These are phyloP conservation scores for Hermanozyma aechmeae DNA, from an alignment of 805 yeast genomes.

Conservation along the genomic window DNA sequence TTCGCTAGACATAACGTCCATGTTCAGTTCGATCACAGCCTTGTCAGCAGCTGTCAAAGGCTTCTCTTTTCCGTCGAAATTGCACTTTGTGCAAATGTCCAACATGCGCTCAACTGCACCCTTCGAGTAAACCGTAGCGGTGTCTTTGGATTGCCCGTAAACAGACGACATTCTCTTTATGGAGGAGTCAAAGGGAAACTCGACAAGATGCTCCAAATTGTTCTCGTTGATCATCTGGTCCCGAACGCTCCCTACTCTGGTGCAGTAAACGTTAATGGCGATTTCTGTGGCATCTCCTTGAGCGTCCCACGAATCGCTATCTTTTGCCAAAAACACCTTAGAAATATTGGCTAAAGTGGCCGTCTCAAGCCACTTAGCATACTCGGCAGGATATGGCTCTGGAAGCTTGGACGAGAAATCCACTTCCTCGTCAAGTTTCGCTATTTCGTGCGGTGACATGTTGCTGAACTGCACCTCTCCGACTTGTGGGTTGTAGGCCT, in stretches of 20 bases:
- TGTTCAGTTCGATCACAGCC: slow-evolving; percentile 39
- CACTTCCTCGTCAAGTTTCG: slow-evolving; percentile 24
- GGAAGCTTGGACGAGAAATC: slow-evolving; percentile 25
- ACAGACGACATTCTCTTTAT: slow-evolving; percentile 66
- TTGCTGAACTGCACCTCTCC: slow-evolving; percentile 28
- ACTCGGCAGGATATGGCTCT: slow-evolving; percentile 12
- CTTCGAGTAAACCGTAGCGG: slow-evolving; percentile 40
- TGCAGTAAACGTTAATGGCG: slow-evolving; percentile 72
- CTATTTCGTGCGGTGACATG: slow-evolving; percentile 19
- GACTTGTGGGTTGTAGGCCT: slow-evolving; percentile 28
- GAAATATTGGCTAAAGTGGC: slow-evolving; percentile 35
- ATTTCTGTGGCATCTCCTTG: slow-evolving; percentile 84
- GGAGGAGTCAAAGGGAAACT: slow-evolving; percentile 69
- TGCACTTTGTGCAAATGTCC: slow-evolving; percentile 41
- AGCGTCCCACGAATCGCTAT: slow-evolving; percentile 20
- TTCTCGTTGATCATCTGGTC: slow-evolving; percentile 6
- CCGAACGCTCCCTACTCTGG: slow-evolving; percentile 47
- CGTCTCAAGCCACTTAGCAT: slow-evolving; percentile 17
- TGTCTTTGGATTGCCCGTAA: slow-evolving; percentile 19
- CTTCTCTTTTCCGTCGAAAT: slow-evolving; percentile 17
- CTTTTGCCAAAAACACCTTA: slow-evolving; percentile 5
- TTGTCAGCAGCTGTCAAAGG: slow-evolving; percentile 34
- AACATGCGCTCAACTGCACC: slow-evolving; percentile 74
- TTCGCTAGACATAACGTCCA: slow-evolving; percentile 50
- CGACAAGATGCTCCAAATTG: slow-evolving; percentile 39